Base-by-base conservation (phyloP, 2,329 filamentous ascomycete genomes). In the Lecanosticta acicola region DNA sequence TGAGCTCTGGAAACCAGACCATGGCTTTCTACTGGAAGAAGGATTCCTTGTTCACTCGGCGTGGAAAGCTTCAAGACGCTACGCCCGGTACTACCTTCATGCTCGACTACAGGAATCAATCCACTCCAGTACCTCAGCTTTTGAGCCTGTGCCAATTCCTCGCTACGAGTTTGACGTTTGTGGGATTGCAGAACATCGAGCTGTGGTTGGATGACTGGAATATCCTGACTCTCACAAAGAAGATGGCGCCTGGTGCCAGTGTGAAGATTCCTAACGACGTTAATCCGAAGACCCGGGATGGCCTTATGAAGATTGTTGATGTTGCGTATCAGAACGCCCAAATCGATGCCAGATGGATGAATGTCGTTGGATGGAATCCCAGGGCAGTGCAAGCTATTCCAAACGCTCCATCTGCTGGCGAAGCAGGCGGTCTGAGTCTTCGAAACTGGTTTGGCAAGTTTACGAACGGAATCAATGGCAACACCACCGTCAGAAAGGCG, bases 1-100 rank as follows among this genome's bases (percentile, higher is more conserved):
- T 98, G 54, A 93, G 88, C 56, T 97, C 91, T 1, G 93, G 93
- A 1, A 80, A 78, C 51, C 84, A 94, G 68, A 90, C 89, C 32
- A 96, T 98, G 87, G 91, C 91, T 0, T 98, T 98, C 63, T 98
- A 96, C 71, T 98, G 93, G 94, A 97, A 96, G 67, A 90, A 86
- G n/a, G 97, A 97, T 66, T 87, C 88, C 3, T 77, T 98, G 1
- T 97, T 95, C 65, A 98, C 94, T 18, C 85, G 90, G 59, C 87
- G 88, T 57, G 76, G 93, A 17, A 81, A 83, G 55, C 70, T 96
- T 5, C 70, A 75, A 13, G 84, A 76, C 45, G 73, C 73, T 24
- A 56, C 60, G 32, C 48, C 45, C 26, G 80, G 91, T 58, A 98
- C 94, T 2, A 85, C 84, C n/a, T 98, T 98, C 63, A 83, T 96